Conservation (phyloP, 208 protist species). For the Balamuthia mandrillaris region DNA sequence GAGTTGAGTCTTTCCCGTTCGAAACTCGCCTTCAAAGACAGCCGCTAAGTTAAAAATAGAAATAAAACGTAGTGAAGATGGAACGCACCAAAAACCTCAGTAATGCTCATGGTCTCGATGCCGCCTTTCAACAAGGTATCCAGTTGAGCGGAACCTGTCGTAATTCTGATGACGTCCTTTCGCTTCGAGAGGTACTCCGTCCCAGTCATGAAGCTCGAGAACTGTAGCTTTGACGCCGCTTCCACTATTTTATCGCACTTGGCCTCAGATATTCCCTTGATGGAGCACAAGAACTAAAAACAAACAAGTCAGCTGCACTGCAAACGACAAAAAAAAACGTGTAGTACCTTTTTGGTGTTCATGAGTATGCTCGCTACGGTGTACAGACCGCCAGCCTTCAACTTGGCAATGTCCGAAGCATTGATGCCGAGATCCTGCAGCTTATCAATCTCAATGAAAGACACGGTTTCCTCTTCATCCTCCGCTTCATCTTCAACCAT, state of each 20-base stretch:
- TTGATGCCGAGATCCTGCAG: conserved; percentile 59
- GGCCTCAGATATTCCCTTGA: conserved; percentile 96
- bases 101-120: conserved; percentile 88
- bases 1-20: conserved; percentile 97
- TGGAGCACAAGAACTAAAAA: conserved; percentile 57
- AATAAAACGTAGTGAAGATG: no score
- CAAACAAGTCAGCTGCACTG: no score
- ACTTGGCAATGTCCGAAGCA: conserved; percentile 71
- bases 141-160: conserved; percentile 87
- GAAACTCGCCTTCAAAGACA: conserved; percentile 59
- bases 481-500: conserved; percentile 5
- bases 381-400: conserved; percentile 67
- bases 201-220: conserved; percentile 83
- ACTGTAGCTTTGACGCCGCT: conserved; percentile 81
- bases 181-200: conserved; percentile 81
- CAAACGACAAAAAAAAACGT: neutral
- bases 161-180: conserved; percentile 81
- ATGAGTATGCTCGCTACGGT: conserved; percentile 68
- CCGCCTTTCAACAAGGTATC: conserved; percentile 92
- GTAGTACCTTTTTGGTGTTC: conserved; percentile 62
- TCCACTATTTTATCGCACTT: conserved; percentile 98
- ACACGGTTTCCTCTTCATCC: conserved; percentile 32
- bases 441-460: conserved; percentile 42
- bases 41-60: neutral
- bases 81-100: conserved; percentile 82